phyloP scores from a whole-genome alignment of 2,329 filamentous ascomycete genomes.

The Claviceps spartinae region DNA sequence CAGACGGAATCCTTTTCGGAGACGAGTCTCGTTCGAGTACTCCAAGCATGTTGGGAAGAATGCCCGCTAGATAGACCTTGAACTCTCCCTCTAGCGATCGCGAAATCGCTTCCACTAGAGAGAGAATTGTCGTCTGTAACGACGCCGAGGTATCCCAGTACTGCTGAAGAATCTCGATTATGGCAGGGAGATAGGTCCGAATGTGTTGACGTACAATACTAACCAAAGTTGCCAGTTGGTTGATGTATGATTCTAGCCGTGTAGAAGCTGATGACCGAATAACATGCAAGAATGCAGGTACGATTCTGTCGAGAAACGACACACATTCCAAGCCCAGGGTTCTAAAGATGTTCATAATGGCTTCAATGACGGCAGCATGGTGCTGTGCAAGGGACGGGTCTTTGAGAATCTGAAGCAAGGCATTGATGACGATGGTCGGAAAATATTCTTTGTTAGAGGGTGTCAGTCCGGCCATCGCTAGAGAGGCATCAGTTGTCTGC shows the following conservation, averaged over 20 bases:
- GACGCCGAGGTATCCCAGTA: constrained; percentile 76
- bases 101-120: constrained; percentile 85
- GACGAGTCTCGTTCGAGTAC: constrained; percentile 79
- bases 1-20: constrained; percentile 64
- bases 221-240: constrained; percentile 83
- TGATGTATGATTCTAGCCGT: constrained; percentile 90
- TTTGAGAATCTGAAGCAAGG: constrained; percentile 79
- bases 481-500: constrained; percentile 76
- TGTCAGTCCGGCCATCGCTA: constrained; percentile 95
- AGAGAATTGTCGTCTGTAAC: constrained; percentile 81
- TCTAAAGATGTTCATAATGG: constrained; percentile 97
- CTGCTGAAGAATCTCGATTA: constrained; percentile 74
- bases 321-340: constrained; percentile 94
- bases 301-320: constrained; percentile 82
- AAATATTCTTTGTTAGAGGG: constrained; percentile 98
- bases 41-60: constrained; percentile 87
- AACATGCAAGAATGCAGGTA: constrained; percentile 83
- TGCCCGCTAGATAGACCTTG: constrained; percentile 81
- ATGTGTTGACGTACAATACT: constrained; percentile 96
- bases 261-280: constrained; percentile 68
- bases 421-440: constrained; percentile 94
- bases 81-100: constrained; percentile 93
- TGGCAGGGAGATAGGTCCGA: constrained; percentile 73
- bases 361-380: constrained; percentile 88
- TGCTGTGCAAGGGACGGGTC: constrained; percentile 82